Percentiles rank a stretch among this genome's conserved stretches.
phyloP scores from a whole-genome alignment of 2,329 filamentous ascomycete genomes.

The Botrytis fragariae region DNA sequence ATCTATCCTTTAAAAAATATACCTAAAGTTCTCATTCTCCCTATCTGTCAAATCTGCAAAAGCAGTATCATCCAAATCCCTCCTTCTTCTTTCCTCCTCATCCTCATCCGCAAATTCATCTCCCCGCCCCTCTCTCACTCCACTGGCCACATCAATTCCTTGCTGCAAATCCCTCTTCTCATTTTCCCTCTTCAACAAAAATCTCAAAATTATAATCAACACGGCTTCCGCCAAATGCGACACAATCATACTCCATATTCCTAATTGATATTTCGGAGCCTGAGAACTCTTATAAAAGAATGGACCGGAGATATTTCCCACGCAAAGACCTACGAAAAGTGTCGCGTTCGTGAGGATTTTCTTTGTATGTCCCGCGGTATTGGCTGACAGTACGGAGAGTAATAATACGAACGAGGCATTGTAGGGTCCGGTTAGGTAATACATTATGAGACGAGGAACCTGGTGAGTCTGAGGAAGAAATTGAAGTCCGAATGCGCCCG shows the following conservation, averaged over 20 bases:
- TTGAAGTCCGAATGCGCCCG: conserved; percentile 50
- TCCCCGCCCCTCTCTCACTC: background rate
- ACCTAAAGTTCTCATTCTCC: conserved; percentile 18
- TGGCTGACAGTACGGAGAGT: conserved; percentile 52
- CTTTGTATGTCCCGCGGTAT: conserved; percentile 55
- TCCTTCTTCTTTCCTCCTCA: conserved; percentile 9
- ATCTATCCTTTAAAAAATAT: background rate
- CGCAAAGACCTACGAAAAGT: conserved; percentile 47
- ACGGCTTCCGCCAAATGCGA: background rate
- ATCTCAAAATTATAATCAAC: background rate
- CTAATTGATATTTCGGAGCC: conserved; percentile 3
- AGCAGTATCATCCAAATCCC: conserved; percentile 9
- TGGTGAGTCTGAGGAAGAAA: conserved; percentile 44
- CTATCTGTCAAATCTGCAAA: conserved; percentile 18
- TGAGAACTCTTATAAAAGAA: conserved; percentile 25
- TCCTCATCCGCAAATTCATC: background rate
- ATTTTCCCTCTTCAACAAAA: conserved; percentile 6
- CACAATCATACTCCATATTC: conserved; percentile 13
- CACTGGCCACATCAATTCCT: background rate
- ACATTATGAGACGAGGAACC: conserved; percentile 50
- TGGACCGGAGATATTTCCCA: conserved; percentile 50
- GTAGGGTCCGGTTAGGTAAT: conserved; percentile 41
- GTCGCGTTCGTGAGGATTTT: conserved; percentile 47
- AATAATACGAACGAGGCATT: conserved; percentile 26
- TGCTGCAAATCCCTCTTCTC: background rate